Conservation (phyloP, 345 rosid species). For the Limnanthes douglasii region DNA sequence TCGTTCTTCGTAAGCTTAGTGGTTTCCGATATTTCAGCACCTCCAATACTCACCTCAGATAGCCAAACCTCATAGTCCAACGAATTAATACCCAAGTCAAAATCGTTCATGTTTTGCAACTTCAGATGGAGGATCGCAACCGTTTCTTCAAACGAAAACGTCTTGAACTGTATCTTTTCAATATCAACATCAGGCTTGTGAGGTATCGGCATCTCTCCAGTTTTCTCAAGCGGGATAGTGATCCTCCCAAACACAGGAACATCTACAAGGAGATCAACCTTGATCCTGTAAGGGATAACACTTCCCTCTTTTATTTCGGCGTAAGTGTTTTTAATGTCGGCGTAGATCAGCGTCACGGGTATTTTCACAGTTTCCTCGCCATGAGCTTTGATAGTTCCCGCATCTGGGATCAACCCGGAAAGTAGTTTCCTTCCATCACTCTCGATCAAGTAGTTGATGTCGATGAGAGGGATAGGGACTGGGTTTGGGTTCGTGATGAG, state of each 20-base stretch:
- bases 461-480: conserved; percentile 74
- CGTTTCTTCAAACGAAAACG: conserved; percentile 76
- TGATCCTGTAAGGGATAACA: conserved; percentile 75
- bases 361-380: conserved; percentile 95
- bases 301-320: conserved; percentile 77
- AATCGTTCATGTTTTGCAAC: conserved; percentile 80
- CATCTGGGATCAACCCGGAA: conserved; percentile 88
- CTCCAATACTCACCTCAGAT: conserved; percentile 50
- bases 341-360: conserved; percentile 68
- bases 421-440: conserved; percentile 84
- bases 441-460: conserved; percentile 69
- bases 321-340: conserved; percentile 69
- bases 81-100: conserved; percentile 66
- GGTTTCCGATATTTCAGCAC: conserved; percentile 52
- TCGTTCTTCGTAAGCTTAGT: conserved; percentile 64
- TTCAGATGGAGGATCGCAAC: conserved; percentile 75
- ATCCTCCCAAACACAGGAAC: conserved; percentile 84
- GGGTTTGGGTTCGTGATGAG: conserved; percentile 93
- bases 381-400: conserved; percentile 77
- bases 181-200: conserved; percentile 83
- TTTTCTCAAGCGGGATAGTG: conserved; percentile 77
- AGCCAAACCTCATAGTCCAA: conserved; percentile 88
- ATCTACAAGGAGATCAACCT: conserved; percentile 75
- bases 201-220: conserved; percentile 96
- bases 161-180: conserved; percentile 68